Base-by-base conservation (phyloP, 192 early-diverging fungal species). In the Gamsiella multidivaricata region DNA sequence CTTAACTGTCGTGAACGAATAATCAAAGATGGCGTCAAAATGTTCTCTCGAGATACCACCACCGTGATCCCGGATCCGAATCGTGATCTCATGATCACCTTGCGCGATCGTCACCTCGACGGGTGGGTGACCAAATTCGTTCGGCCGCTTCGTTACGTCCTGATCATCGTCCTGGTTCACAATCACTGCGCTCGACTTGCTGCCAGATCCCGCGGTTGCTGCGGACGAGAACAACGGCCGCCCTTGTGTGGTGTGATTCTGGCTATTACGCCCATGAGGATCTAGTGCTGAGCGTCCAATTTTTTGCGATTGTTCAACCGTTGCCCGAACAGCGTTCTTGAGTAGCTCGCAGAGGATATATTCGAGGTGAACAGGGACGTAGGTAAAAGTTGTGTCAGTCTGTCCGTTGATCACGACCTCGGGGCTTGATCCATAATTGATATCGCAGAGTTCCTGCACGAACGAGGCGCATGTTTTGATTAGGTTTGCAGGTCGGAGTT, bases 361-460 rank as follows among this genome's bases (percentile, higher is more conserved):
- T 80, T 96, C 94, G 54, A 97, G 88, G 61, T 98, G 95, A 28
- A 94, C 97, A 2, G 96, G 94, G 41, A 99, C 96, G 75, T 97
- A 99, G 65, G 91, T 89, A 73, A 99, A 95, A 18, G 83, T 81
- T 7, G 92, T 91, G 54, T 91, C 86, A 0, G 79, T 69, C 65
- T 90, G 80, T 25, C 93, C 95, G 72, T 94, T 92, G 26, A 96
- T 79, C 2, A 90, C 54, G 2, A 96, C 88, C 45, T 94, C 82
- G 12, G 96, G 96, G 4, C 89, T 83, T 8, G 89, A 79, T 33
- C 92, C 93, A 79, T 97, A 98, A 84, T 98, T 93, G 69, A 95
- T 78, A 70, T 97, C 95, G 79, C 94, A 97, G 50, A 98, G 86
- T 39, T 93, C 92, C 39, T 90, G 86, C 17, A 95, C 92, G 82